Conservation (phyloP, 2,329 filamentous ascomycete species). For the Macrophomina pseudophaseolina region DNA sequence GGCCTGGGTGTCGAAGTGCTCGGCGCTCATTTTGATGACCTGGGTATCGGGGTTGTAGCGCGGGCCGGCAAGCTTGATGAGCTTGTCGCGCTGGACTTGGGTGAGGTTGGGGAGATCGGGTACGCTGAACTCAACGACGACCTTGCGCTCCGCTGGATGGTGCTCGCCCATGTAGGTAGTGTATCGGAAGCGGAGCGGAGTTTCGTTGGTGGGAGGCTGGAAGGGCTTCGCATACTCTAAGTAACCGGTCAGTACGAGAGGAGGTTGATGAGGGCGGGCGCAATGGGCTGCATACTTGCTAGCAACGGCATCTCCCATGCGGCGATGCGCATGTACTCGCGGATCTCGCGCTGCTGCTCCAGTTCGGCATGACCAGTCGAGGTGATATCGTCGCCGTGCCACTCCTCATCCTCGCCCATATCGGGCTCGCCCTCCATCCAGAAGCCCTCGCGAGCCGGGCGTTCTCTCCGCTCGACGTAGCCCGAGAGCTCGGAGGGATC, state of each 20-base stretch:
- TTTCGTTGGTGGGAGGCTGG: slow-evolving; percentile 66
- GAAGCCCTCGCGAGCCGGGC: slow-evolving; percentile 33
- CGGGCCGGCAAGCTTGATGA: slow-evolving; percentile 83
- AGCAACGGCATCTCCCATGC: slow-evolving; percentile 97
- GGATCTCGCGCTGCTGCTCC: slow-evolving; percentile 83
- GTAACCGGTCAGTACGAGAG: neutral
- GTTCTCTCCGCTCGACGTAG: neutral
- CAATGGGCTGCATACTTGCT: slow-evolving; percentile 66
- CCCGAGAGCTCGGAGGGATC: slow-evolving; percentile 4
- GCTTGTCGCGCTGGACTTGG: slow-evolving; percentile 72
- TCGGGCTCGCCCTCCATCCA: slow-evolving; percentile 42
- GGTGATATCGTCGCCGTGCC: slow-evolving; percentile 79
- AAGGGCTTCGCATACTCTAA: slow-evolving; percentile 85
- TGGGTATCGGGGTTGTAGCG: slow-evolving; percentile 87
- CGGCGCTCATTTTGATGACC: slow-evolving; percentile 86
- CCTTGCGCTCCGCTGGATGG: slow-evolving; percentile 90
- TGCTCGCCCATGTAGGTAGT: slow-evolving; percentile 94
- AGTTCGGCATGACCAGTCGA: slow-evolving; percentile 83
- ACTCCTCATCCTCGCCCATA: slow-evolving; percentile 33
- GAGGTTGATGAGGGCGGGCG: neutral
- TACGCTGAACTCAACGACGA: slow-evolving; percentile 87
- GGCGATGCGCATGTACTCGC: slow-evolving; percentile 84
- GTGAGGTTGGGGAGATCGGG: slow-evolving; percentile 71
- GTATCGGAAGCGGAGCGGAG: slow-evolving; percentile 91
- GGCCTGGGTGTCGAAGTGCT: slow-evolving; percentile 83